Evolutionary conservation across 2,329 filamentous ascomycete genomes (phyloP).

Genomic region (Penicillium sp.): DNA sequence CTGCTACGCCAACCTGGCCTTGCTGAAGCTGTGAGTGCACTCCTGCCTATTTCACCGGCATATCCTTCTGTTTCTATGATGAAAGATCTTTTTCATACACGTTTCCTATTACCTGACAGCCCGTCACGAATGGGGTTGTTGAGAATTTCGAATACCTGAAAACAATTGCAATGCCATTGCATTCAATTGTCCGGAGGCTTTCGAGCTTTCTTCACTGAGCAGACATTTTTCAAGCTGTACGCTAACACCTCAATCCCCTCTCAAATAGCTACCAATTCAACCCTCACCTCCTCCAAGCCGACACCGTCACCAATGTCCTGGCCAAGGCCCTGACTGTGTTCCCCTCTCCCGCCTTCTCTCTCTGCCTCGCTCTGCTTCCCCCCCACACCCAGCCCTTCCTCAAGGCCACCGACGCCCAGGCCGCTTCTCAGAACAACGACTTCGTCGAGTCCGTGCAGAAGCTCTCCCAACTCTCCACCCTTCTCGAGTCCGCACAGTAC

Average conservation of each 20-base stretch:
- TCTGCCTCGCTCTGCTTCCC: constrained; percentile 89
- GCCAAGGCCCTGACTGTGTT: constrained; percentile 98
- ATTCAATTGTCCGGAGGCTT: constrained; percentile 6
- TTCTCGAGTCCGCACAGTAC: constrained; percentile 90
- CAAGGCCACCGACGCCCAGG: constrained; percentile 47
- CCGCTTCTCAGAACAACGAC: constrained; percentile 42
- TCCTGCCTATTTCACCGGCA: constrained; percentile 5
- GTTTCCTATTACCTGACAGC: constrained; percentile 98
- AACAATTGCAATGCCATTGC: constrained; percentile 20
- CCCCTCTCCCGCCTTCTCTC: constrained; percentile 90
- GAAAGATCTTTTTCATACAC: constrained; percentile 65
- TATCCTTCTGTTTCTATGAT: constrained; percentile 56
- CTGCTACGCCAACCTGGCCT: constrained; percentile 91
- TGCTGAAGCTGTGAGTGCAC: constrained; percentile 82
- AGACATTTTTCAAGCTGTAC: neutral
- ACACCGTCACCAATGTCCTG: constrained; percentile 97
- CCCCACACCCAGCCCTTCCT: constrained; percentile 70
- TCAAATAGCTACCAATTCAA: constrained; percentile 91
- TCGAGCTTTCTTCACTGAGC: neutral
- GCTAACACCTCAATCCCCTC: constrained; percentile 11
- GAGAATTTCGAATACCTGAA: constrained; percentile 77
- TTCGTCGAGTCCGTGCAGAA: constrained; percentile 88
- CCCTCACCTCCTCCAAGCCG: constrained; percentile 93
- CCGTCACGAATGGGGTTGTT: constrained; percentile 54
- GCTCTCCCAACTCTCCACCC: constrained; percentile 76